phyloP scores from a whole-genome alignment of 306 rosid genomes.

The Vigna nakashimae region DNA sequence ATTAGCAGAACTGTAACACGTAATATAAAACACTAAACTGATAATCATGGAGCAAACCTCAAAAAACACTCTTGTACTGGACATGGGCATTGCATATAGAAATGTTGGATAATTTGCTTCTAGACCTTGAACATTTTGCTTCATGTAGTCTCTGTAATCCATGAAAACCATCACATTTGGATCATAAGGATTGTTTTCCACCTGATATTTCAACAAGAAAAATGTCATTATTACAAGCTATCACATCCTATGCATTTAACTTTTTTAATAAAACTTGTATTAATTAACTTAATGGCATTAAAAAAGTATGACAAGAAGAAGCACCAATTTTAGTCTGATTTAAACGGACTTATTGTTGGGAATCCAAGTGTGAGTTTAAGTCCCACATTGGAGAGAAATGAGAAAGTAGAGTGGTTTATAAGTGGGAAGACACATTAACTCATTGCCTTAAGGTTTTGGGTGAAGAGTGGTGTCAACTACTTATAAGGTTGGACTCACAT shows the following conservation, averaged over 20 bases:
- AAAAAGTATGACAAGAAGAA: slow-evolving; percentile 24
- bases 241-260: neutral
- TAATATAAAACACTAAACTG: slow-evolving; percentile 29
- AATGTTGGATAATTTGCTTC: slow-evolving; percentile 90
- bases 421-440: too few species aligned
- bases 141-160: slow-evolving; percentile 92
- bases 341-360: slow-evolving; percentile 31
- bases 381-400: too few species aligned
- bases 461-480: too few species aligned
- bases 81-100: slow-evolving; percentile 96
- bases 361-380: too few species aligned
- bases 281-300: neutral
- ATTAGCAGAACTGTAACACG: slow-evolving; percentile 21
- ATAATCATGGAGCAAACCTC: slow-evolving; percentile 69
- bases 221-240: slow-evolving; percentile 26
- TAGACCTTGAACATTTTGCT: slow-evolving; percentile 59
- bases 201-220: slow-evolving; percentile 63
- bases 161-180: slow-evolving; percentile 96
- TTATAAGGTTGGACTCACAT: too few species aligned
- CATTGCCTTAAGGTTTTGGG: too few species aligned
- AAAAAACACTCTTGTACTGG: slow-evolving; percentile 87
- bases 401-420: too few species aligned
- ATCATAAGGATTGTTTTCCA: slow-evolving; percentile 92
- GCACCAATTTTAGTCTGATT: slow-evolving; percentile 19
- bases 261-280: slow-evolving; percentile 9